phyloP scores from a whole-genome alignment of 495 filamentous ascomycete genomes.

The Hyaloscypha bicolor region DNA sequence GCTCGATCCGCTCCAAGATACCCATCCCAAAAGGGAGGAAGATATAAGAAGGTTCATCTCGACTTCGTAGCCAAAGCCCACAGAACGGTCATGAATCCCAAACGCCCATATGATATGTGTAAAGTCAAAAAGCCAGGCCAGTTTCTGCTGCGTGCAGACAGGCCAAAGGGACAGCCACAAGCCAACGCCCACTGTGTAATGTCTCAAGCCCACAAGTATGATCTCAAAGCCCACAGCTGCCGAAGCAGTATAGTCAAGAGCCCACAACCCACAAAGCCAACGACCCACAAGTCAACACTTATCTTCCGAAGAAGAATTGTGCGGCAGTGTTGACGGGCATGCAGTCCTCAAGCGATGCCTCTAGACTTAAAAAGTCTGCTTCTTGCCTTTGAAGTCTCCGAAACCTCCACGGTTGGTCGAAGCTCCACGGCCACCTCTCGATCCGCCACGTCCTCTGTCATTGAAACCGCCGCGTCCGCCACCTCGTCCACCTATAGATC shows the following conservation, averaged over 20 bases:
- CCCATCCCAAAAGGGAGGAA: constrained; percentile 19
- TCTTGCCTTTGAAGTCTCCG: constrained; percentile 87
- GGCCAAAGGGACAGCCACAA: constrained; percentile 37
- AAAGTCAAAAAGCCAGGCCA: constrained; percentile 30
- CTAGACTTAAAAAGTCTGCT: constrained; percentile 76
- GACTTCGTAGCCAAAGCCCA: constrained; percentile 50
- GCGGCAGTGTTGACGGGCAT: constrained; percentile 32
- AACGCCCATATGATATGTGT: constrained; percentile 45
- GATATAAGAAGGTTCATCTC: constrained; percentile 47
- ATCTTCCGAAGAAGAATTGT: constrained; percentile 22
- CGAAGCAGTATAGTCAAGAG: constrained; percentile 37
- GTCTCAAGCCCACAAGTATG: constrained; percentile 32
- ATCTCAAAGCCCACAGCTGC: constrained; percentile 40
- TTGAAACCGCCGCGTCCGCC: constrained; percentile 50
- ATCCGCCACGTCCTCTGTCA: constrained; percentile 40
- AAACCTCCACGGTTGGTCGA: constrained; percentile 74
- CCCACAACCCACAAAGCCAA: constrained; percentile 38
- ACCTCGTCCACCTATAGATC: constrained; percentile 30
- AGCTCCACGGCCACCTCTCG: constrained; percentile 51
- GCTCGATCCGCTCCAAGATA: constrained; percentile 47
- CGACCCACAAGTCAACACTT: constrained; percentile 30
- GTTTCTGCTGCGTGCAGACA: constrained; percentile 13
- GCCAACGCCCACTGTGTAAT: constrained; percentile 28
- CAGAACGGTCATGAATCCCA: constrained; percentile 46
- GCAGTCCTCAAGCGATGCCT: constrained; percentile 18